Percentiles rank a stretch among this genome's conserved stretches.
Conservation (phyloP, 345 rosid genomes). For the Aurinia saxatilis region DNA sequence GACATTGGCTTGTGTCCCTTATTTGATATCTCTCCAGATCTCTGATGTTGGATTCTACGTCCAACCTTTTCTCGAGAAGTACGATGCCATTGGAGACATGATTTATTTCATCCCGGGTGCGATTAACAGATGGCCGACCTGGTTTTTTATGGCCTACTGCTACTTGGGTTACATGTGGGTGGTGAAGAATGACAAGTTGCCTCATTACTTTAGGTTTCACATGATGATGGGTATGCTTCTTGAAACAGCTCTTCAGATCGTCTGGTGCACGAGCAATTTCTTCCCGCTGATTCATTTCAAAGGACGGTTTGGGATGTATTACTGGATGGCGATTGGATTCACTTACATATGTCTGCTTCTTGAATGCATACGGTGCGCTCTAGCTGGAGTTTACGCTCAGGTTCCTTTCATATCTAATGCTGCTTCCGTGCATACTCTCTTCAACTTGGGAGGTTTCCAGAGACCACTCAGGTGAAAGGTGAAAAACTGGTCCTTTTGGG, state of each 20-base stretch:
- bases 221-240: conserved; percentile 85
- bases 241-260: conserved; percentile 58
- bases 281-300: conserved; percentile 65
- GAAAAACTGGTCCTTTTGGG: neutral
- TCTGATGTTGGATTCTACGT: conserved; percentile 61
- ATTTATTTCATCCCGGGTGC: conserved; percentile 71
- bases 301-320: conserved; percentile 57
- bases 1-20: conserved; percentile 64
- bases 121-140: conserved; percentile 51
- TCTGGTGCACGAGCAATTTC: conserved; percentile 64
- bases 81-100: conserved; percentile 43
- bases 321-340: conserved; percentile 63
- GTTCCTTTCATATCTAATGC: conserved; percentile 63
- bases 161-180: conserved; percentile 45
- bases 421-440: conserved; percentile 65
- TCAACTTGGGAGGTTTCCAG: conserved; percentile 46
- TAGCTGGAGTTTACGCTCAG: conserved; percentile 53
- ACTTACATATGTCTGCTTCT: conserved; percentile 47
- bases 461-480: conserved; percentile 34
- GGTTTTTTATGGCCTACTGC: conserved; percentile 70
- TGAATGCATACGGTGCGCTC: conserved; percentile 61
- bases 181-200: conserved; percentile 60
- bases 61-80: conserved; percentile 56
- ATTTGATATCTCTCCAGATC: conserved; percentile 66
- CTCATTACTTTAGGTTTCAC: conserved; percentile 83